These are phyloP conservation scores for Tylopilus cervinicoccineus DNA, from an alignment of 768 basidiomycete species.

Conservation along the genomic window DNA sequence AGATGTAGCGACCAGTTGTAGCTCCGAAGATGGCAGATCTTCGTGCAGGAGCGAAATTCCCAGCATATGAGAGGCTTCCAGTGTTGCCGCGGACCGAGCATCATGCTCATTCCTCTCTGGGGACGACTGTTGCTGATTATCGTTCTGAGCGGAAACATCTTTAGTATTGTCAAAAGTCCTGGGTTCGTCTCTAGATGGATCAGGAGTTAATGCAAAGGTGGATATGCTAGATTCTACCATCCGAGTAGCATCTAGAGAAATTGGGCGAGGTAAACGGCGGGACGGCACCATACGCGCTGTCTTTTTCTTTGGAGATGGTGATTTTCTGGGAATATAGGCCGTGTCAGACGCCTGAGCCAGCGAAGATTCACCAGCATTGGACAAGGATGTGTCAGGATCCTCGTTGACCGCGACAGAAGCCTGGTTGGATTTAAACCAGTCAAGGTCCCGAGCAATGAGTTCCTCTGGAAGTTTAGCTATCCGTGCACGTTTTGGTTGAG, in stretches of 20 bases:
- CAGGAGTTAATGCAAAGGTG: not conserved
- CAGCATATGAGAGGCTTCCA: not conserved
- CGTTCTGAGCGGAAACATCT: not conserved
- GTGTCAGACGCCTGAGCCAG: not conserved
- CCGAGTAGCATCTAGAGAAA: conserved; percentile 1
- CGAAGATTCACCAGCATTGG: not conserved
- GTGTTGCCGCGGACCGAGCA: not conserved
- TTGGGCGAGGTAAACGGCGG: conserved; percentile 20
- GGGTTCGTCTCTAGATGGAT: not conserved
- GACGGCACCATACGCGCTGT: conserved; percentile 26
- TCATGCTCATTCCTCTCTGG: not conserved
- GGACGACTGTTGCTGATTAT: not conserved
- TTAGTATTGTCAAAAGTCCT: not conserved
- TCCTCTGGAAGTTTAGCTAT: conserved; percentile 21
- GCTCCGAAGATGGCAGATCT: not conserved
- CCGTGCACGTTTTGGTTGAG: conserved; percentile 26
- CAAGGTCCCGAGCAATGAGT: conserved; percentile 27
- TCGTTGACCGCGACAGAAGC: not conserved
- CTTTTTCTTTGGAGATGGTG: conserved; percentile 14
- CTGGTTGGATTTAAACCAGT: conserved; percentile 26
- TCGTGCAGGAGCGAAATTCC: not conserved
- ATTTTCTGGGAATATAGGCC: not conserved
- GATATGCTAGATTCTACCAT: not conserved
- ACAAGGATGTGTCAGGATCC: not conserved
- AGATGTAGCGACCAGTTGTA: not conserved